These are phyloP conservation scores for Microbotryum intermedium DNA, from an alignment of 1,284 basidiomycete genomes.

Conservation along the genomic window DNA sequence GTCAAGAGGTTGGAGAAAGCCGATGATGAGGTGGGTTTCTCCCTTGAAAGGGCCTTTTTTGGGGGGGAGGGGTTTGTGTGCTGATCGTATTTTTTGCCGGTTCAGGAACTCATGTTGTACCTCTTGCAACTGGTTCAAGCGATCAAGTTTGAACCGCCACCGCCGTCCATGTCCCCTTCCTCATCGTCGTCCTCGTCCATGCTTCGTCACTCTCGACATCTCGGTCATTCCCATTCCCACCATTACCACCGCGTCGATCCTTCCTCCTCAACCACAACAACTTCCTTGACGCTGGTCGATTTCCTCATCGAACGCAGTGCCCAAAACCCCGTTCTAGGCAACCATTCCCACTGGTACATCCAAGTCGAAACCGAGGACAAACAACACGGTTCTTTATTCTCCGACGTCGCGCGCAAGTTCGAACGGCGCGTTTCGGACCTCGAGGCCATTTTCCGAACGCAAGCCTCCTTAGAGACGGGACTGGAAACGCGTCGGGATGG, in stretches of 20 bases:
- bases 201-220: slow-evolving; percentile 38
- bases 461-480: slow-evolving; percentile 19
- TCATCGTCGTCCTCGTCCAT: slow-evolving; percentile 16
- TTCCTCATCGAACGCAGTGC: slow-evolving; percentile 83
- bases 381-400: slow-evolving; percentile 82
- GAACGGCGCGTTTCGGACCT: slow-evolving; percentile 70
- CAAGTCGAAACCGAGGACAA: slow-evolving; percentile 85
- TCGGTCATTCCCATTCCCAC: slow-evolving; percentile 1
- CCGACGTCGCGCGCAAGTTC: slow-evolving; percentile 76
- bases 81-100: background rate
- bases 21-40: slow-evolving; percentile 72
- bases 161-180: slow-evolving; percentile 4
- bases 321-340: slow-evolving; percentile 72
- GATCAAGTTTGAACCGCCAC: slow-evolving; percentile 69
- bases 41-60: background rate
- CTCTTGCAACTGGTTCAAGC: slow-evolving; percentile 94
- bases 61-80: background rate
- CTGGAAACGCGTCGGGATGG: slow-evolving; percentile 52
- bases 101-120: slow-evolving; percentile 81
- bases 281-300: slow-evolving; percentile 53
- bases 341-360: slow-evolving; percentile 93
- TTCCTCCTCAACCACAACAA: slow-evolving; percentile 52
- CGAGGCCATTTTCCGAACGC: background rate
- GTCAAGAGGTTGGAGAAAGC: slow-evolving; percentile 82
- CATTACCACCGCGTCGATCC: slow-evolving; percentile 39